These are phyloP conservation scores for Aspergillus sp. DNA, from an alignment of 2,329 filamentous ascomycete species.

Conservation along the genomic window DNA sequence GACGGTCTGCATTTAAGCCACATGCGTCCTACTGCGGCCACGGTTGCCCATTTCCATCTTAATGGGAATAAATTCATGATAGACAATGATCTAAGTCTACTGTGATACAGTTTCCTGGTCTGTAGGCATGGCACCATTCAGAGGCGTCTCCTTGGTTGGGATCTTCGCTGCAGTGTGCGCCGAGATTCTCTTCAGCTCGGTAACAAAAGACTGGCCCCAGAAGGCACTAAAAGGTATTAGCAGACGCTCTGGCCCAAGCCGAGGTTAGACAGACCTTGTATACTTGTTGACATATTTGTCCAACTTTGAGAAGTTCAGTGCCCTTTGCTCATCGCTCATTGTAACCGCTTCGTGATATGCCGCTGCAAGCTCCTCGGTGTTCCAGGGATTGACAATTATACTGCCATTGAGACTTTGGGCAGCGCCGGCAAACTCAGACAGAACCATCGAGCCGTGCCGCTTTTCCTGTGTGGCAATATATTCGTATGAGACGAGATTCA, in stretches of 20 bases:
- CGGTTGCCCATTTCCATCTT: neutral
- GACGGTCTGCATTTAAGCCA: neutral
- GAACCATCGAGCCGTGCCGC: slow-evolving; percentile 87
- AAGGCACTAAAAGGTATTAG: slow-evolving; percentile 63
- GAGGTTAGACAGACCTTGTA: slow-evolving; percentile 61
- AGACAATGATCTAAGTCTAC: neutral
- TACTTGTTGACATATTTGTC: slow-evolving; percentile 97
- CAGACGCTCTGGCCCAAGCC: neutral
- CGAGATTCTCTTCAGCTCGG: slow-evolving; percentile 68
- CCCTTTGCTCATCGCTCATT: slow-evolving; percentile 86
- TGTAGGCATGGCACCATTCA: slow-evolving; percentile 18
- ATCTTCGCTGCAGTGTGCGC: slow-evolving; percentile 39
- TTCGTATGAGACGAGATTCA: slow-evolving; percentile 98
- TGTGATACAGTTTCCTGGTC: slow-evolving; percentile 2
- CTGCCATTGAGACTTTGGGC: slow-evolving; percentile 92
- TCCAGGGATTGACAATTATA: slow-evolving; percentile 97
- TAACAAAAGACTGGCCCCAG: slow-evolving; percentile 93
- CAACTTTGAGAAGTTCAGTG: slow-evolving; percentile 84
- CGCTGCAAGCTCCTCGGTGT: slow-evolving; percentile 90
- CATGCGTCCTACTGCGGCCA: neutral
- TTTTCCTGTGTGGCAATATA: slow-evolving; percentile 94
- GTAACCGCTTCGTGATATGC: slow-evolving; percentile 96
- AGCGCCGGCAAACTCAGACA: slow-evolving; percentile 95
- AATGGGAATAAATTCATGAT: neutral
- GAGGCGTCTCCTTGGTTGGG: slow-evolving; percentile 29